Conservation (phyloP, 345 rosid genomes). For the Diplotaxis tenuifolia region DNA sequence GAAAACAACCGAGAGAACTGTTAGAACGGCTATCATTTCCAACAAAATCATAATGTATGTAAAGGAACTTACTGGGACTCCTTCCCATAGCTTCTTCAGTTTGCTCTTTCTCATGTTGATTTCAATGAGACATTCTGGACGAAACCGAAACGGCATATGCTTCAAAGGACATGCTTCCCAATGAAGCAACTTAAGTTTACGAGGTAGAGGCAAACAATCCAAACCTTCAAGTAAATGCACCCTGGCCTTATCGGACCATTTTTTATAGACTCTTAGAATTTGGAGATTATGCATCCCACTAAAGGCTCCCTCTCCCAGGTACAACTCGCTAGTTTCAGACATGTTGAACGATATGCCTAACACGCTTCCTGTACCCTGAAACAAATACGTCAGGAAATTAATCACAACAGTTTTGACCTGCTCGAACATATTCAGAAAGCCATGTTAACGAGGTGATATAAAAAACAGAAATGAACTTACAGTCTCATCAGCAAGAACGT, state of each 20-base stretch:
- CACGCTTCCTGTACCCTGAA: background rate
- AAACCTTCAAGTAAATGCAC: background rate
- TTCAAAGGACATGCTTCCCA: background rate
- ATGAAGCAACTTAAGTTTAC: background rate
- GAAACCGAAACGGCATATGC: background rate
- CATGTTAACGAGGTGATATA: background rate
- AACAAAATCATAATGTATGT: background rate
- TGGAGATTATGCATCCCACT: background rate
- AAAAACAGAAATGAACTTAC: background rate
- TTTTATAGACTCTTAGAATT: background rate
- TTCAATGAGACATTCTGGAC: background rate
- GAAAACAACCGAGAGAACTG: background rate
- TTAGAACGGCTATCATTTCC: background rate
- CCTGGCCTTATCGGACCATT: background rate
- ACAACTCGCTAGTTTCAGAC: background rate
- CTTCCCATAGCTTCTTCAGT: background rate
- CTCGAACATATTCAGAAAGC: background rate
- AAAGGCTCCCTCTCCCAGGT: background rate
- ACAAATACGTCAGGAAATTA: background rate
- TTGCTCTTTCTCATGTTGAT: background rate
- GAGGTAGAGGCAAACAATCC: background rate
- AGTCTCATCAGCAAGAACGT: background rate
- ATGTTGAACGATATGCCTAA: background rate
- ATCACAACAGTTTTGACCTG: background rate
- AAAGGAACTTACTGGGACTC: background rate